Conservation (phyloP, 306 rosid species). For the Ziziphus jujuba region DNA sequence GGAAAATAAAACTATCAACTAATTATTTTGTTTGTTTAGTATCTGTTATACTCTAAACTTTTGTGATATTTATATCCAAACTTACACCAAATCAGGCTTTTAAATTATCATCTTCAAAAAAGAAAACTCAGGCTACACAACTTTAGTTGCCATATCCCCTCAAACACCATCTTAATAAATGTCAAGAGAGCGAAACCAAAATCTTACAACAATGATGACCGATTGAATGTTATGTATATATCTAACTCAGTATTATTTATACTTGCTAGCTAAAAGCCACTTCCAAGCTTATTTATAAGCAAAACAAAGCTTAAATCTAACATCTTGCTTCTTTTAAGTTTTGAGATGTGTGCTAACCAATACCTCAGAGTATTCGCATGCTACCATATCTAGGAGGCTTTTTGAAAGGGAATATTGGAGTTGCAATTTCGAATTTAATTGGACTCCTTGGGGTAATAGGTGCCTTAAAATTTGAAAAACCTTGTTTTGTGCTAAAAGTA, state of each 20-base stretch:
- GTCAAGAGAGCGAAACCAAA: background rate
- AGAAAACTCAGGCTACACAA: background rate
- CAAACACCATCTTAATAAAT: background rate
- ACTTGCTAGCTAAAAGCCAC: no score
- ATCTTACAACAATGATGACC: background rate
- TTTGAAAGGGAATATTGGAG: conserved; percentile 9
- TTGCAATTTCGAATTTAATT: conserved; percentile 14
- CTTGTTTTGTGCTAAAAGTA: conserved; percentile 4
- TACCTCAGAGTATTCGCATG: conserved; percentile 16
- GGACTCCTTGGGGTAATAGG: background rate
- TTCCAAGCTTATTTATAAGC: background rate
- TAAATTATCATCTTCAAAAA: background rate
- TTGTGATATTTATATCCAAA: background rate
- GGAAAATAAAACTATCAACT: background rate
- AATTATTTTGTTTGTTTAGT: background rate
- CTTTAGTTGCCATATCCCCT: background rate
- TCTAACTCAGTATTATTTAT: background rate
- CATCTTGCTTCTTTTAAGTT: conserved; percentile 32
- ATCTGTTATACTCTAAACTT: background rate
- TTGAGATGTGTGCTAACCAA: conserved; percentile 29
- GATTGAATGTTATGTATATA: background rate
- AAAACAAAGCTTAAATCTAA: conserved; percentile 12
- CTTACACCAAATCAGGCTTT: background rate
- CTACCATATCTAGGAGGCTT: conserved; percentile 27
- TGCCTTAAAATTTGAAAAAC: conserved; percentile 6